phyloP scores from a whole-genome alignment of 2,329 filamentous ascomycete species.

The Phialemonium atrogriseum region DNA sequence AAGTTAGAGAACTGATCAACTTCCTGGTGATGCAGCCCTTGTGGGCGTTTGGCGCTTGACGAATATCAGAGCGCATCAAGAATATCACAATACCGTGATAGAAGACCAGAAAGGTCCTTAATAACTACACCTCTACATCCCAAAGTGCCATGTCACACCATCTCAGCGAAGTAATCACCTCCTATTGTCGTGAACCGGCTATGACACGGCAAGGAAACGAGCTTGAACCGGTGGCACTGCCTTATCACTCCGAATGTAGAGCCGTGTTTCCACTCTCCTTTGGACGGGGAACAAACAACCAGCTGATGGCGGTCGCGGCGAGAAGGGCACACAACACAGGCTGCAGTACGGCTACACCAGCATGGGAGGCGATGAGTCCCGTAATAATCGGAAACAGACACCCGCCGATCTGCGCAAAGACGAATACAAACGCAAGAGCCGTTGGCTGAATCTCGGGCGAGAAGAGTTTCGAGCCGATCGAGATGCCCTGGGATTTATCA shows the following conservation, averaged over 20 bases:
- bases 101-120: too few relatives aligned
- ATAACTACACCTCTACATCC: too few relatives aligned
- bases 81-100: too few relatives aligned
- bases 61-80: too few relatives aligned
- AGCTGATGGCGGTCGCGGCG: conserved; percentile 34
- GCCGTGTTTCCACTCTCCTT: conserved; percentile 22
- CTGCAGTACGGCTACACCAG: conserved; percentile 40
- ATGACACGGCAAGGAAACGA: too few relatives aligned
- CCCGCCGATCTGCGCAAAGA: conserved; percentile 47
- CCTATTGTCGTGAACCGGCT: too few relatives aligned
- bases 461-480: conserved; percentile 44
- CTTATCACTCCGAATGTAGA: conserved; percentile 26
- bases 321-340: conserved; percentile 42
- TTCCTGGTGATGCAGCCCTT: too few relatives aligned
- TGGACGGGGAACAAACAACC: conserved; percentile 33
- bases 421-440: conserved; percentile 41
- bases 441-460: conserved; percentile 24
- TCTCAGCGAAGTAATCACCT: too few relatives aligned
- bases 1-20: too few relatives aligned
- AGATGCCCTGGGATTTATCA: conserved; percentile 34
- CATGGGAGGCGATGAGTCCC: conserved; percentile 36
- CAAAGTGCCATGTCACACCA: too few relatives aligned
- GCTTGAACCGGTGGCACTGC: too few relatives aligned
- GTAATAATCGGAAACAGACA: conserved; percentile 48
- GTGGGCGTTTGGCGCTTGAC: too few relatives aligned